Evolutionary conservation across 345 rosid genomes (phyloP).

Genomic region (Populus tremula): DNA sequence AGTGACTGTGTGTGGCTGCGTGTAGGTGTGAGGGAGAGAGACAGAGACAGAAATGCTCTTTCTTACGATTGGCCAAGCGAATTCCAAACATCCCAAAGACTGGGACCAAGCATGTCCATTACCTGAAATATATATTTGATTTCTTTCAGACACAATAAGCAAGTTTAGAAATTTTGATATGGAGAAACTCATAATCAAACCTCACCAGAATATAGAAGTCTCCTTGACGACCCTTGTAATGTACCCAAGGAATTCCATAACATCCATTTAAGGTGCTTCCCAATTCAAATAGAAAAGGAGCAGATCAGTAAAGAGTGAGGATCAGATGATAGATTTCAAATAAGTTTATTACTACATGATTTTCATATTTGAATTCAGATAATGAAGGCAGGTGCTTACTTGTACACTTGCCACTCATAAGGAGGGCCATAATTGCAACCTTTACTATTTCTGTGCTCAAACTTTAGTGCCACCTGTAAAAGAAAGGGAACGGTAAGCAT

Average conservation of each 20-base stretch:
- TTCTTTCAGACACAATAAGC: slow-evolving; percentile 9
- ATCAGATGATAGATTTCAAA: slow-evolving; percentile 1
- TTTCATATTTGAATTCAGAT: neutral
- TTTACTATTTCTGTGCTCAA: slow-evolving; percentile 37
- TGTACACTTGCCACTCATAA: slow-evolving; percentile 37
- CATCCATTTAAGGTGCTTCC: slow-evolving; percentile 26
- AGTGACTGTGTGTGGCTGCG: neutral
- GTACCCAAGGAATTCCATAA: slow-evolving; percentile 32
- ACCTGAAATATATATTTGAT: slow-evolving; percentile 21
- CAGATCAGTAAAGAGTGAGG: neutral
- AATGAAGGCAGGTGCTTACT: slow-evolving; percentile 6
- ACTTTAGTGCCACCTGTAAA: slow-evolving; percentile 30
- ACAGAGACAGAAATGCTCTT: neutral
- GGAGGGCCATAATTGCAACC: slow-evolving; percentile 39
- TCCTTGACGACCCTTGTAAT: slow-evolving; percentile 35
- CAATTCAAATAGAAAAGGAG: neutral
- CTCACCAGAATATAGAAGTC: slow-evolving; percentile 36
- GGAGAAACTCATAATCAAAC: neutral
- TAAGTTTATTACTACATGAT: neutral
- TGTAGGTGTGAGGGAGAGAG: neutral
- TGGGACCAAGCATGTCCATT: slow-evolving; percentile 37
- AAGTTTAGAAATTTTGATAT: neutral
- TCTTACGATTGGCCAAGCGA: slow-evolving; percentile 30
- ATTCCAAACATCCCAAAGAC: slow-evolving; percentile 39
- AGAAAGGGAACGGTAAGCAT: neutral